Percentiles rank a stretch among this genome's conserved stretches.
Evolutionary conservation across 129 eudicot species (phyloP).

Genomic region (Arctium lappa): DNA sequence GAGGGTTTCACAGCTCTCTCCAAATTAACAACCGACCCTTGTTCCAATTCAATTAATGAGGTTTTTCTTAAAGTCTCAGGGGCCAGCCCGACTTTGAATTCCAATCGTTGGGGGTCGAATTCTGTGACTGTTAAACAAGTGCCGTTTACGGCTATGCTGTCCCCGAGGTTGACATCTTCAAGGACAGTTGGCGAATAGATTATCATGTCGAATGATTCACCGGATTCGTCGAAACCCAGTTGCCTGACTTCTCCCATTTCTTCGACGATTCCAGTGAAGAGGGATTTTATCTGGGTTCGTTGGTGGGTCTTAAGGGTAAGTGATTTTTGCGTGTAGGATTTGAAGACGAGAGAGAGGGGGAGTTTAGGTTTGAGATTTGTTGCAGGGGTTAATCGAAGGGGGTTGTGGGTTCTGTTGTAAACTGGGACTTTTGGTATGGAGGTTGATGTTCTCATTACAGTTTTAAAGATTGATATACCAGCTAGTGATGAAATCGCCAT

Average conservation of each 20-base stretch:
- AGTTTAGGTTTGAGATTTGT: conserved; percentile 30
- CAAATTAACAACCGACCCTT: conserved; percentile 70
- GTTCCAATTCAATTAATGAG: conserved; percentile 49
- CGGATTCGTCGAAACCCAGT: conserved; percentile 46
- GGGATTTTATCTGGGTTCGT: conserved; percentile 36
- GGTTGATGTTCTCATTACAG: conserved; percentile 18
- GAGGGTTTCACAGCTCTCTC: conserved; percentile 77
- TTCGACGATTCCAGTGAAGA: conserved; percentile 88
- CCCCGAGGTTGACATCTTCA: conserved; percentile 71
- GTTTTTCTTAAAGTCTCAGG: conserved; percentile 81
- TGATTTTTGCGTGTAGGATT: conserved; percentile 19
- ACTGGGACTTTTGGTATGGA: conserved; percentile 26
- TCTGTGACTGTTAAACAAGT: conserved; percentile 82
- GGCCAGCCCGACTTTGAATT: conserved; percentile 64
- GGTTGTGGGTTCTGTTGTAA: conserved; percentile 14
- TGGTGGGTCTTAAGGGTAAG: conserved; percentile 9
- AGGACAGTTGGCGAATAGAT: conserved; percentile 55
- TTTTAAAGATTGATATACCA: conserved; percentile 24
- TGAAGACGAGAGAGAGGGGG: conserved; percentile 14
- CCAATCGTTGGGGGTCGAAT: conserved; percentile 41
- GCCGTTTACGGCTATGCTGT: conserved; percentile 88
- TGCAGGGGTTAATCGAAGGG: conserved; percentile 15
- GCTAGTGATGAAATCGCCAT: conserved; percentile 25
- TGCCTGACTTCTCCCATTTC: conserved; percentile 71
- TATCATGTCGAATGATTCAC: conserved; percentile 56